These are phyloP conservation scores for Stereum hirsutum DNA, from an alignment of 1,284 basidiomycete genomes.

Conservation along the genomic window DNA sequence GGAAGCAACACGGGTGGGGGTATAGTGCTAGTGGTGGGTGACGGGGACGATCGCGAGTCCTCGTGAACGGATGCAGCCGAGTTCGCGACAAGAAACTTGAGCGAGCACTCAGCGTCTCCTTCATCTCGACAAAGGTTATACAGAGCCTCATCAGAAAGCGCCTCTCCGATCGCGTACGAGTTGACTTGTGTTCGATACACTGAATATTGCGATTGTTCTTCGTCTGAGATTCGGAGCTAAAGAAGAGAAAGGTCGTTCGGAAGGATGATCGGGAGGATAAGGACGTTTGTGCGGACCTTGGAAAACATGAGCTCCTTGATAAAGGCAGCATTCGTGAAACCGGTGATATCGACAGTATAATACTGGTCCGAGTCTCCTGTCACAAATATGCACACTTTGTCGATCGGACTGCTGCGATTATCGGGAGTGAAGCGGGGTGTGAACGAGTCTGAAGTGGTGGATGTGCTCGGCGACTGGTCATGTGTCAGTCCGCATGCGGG, in stretches of 20 bases:
- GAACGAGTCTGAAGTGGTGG: constrained; percentile 21
- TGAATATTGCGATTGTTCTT: constrained; percentile 68
- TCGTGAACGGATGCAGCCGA: constrained; percentile 54
- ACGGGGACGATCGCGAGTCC: constrained; percentile 25
- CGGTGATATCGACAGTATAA: constrained; percentile 70
- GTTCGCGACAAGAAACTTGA: constrained; percentile 76
- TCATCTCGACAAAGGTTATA: constrained; percentile 62
- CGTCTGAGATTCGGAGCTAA: constrained; percentile 78
- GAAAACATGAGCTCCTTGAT: constrained; percentile 82
- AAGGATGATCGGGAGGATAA: constrained; percentile 9
- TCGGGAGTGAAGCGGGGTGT: constrained; percentile 11
- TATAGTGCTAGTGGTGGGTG: constrained; percentile 37
- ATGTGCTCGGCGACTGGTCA: constrained; percentile 37
- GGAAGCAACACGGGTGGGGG: constrained; percentile 37
- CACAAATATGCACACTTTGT: constrained; percentile 59
- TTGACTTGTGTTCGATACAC: constrained; percentile 84
- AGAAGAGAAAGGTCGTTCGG: constrained; percentile 2
- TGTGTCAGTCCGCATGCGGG: constrained; percentile 11
- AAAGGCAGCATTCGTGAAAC: constrained; percentile 57
- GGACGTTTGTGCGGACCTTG: constrained; percentile 44
- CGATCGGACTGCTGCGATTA: constrained; percentile 18
- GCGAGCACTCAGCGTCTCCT: constrained; percentile 66
- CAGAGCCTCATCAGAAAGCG: constrained; percentile 60
- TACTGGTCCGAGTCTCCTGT: constrained; percentile 80
- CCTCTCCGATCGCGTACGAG: constrained; percentile 60